These are phyloP conservation scores for Curvularia spicifera DNA, from an alignment of 2,329 filamentous ascomycete genomes.

Conservation along the genomic window DNA sequence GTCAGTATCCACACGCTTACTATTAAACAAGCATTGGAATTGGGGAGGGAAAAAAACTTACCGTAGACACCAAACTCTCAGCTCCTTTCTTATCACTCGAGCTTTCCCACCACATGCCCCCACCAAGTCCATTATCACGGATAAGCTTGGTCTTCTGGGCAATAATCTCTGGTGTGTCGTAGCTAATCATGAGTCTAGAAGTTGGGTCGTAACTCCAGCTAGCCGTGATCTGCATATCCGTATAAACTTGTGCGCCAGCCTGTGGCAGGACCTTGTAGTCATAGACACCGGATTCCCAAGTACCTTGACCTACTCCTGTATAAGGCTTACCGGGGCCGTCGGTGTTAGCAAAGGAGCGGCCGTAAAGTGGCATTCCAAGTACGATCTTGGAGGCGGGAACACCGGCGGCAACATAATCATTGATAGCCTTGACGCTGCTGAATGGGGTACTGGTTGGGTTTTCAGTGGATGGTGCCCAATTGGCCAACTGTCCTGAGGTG, in stretches of 20 bases:
- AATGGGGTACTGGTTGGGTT: slow-evolving; percentile 44
- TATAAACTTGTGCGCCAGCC: slow-evolving; percentile 30
- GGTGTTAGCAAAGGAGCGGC: slow-evolving; percentile 45
- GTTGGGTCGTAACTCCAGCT: slow-evolving; percentile 43
- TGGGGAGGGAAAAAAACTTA: slow-evolving; percentile 13
- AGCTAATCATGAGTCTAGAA: slow-evolving; percentile 38
- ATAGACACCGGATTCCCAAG: slow-evolving; percentile 47
- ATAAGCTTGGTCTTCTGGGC: slow-evolving; percentile 38
- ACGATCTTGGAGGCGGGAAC: slow-evolving; percentile 46
- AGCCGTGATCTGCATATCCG: slow-evolving; percentile 32
- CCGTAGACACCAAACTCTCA: slow-evolving; percentile 42
- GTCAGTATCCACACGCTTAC: slow-evolving; percentile 7
- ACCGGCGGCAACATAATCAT: slow-evolving; percentile 42
- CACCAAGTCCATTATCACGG: slow-evolving; percentile 39
- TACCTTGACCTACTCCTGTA: slow-evolving; percentile 40
- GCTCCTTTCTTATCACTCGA: slow-evolving; percentile 41
- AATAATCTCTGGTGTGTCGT: slow-evolving; percentile 45
- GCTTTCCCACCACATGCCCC: slow-evolving; percentile 51
- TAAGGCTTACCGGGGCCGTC: slow-evolving; percentile 44
- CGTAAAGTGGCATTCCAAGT: slow-evolving; percentile 49
- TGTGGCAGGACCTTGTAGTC: slow-evolving; percentile 48
- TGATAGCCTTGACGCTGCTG: slow-evolving; percentile 41
- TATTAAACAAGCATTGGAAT: no score
- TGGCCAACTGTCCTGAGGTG: slow-evolving; percentile 44
- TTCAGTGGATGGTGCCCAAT: slow-evolving; percentile 33